Evolutionary conservation across 352 stramenopile species (phyloP), one percentile per base, ranked within the genome.

Genomic region (Phytophthora tentaculata): DNA sequence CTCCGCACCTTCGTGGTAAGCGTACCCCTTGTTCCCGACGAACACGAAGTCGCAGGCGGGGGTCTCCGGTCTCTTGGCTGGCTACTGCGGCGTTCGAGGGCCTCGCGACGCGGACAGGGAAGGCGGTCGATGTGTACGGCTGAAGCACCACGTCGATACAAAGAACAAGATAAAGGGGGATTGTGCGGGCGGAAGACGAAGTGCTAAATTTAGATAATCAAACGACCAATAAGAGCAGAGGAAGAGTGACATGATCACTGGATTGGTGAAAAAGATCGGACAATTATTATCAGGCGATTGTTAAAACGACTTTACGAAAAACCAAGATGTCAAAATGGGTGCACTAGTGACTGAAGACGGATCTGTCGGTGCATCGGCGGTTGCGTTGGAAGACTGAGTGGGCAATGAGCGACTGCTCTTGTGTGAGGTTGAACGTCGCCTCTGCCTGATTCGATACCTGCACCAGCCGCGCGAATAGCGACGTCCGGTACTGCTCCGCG

Each of bases 381-480:
- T 67, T 77, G 23, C 67, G 61, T 14, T 69, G 61, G n/a, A 74
- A 76, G 22, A 80, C 48, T 12, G 64, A 67, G 37, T 77, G 37
- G 1, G 75, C 80, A 12, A 77, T 49, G 37, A 64, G 55, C 5
- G 75, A 74, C 44, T 88, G 77, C 39, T 81, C 75, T 61, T 39
- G 62, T 7, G 80, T 74, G 58, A 84, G 50, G 37, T 73, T 53
- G 39, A 79, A 74, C 12, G 80, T 88, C n/a, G 61, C 69, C 28
- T 88, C 80, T 4, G 74, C 77, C 39, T 79, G 71, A 44, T 69
- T 64, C 10, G 68, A 75, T 1, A 74, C 77, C 44, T 83, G 64
- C 51, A 83, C 17, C 26, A 89, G 69, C 2, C 78, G 62, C 32
- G 73, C 57, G 51, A 85, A 71, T 0, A 86, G 53, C 41, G 74